Conservation (phyloP, 75 land plant species). For the Cupressus sempervirens region DNA sequence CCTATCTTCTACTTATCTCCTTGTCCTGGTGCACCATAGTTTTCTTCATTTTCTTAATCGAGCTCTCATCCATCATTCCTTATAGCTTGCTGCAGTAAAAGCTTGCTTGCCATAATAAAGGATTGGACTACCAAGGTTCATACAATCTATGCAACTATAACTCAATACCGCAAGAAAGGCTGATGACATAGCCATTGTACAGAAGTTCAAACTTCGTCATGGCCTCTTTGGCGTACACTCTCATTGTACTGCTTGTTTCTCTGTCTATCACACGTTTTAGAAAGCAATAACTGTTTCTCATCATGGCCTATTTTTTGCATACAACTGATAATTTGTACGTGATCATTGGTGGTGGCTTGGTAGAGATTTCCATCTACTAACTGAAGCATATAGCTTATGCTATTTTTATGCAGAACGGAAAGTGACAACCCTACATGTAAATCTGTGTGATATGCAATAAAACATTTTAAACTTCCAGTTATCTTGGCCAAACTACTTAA, state of each 20-base stretch:
- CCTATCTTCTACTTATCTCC: background rate
- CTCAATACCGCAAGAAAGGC: background rate
- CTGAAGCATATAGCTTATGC: background rate
- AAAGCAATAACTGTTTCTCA: background rate
- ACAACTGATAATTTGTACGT: background rate
- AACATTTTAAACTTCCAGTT: too few species aligned
- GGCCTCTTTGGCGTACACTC: background rate
- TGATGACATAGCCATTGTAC: background rate
- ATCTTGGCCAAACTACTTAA: too few species aligned
- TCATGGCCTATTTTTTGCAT: background rate
- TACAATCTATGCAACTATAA: background rate
- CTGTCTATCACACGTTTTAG: background rate
- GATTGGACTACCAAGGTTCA: background rate
- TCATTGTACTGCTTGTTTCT: background rate
- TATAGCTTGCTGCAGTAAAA: background rate
- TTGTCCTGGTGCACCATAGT: background rate
- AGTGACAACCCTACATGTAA: background rate
- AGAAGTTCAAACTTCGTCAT: background rate
- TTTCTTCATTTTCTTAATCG: background rate
- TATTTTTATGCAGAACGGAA: background rate
- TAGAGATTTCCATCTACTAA: background rate
- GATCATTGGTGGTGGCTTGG: background rate
- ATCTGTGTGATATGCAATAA: too few species aligned
- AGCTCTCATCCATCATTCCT: background rate
- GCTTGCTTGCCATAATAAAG: background rate